phyloP scores from a whole-genome alignment of 148 eudicot species.

The Spergularia bocconei region DNA sequence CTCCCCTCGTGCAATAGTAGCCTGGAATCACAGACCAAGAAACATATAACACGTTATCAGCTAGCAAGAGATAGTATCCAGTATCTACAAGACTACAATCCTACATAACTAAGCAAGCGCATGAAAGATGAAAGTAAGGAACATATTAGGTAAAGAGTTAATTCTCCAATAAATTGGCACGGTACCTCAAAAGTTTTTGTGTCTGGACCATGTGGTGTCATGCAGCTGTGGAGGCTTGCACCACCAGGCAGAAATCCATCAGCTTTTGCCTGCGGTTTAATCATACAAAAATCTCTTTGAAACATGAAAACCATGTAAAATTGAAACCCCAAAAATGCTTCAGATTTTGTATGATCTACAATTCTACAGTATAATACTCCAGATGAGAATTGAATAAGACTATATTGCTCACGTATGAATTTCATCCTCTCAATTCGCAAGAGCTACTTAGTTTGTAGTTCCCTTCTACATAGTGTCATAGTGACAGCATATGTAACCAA shows the following conservation, averaged over 20 bases:
- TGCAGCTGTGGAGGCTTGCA: conserved; percentile 94
- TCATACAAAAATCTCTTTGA: not conserved
- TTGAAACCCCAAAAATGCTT: not conserved
- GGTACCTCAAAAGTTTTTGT: conserved; percentile 91
- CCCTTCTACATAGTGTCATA: no score
- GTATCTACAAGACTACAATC: no score
- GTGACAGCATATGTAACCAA: no score
- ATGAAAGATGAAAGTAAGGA: no score
- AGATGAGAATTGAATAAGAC: not conserved
- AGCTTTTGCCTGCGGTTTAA: conserved; percentile 70
- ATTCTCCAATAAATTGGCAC: not conserved
- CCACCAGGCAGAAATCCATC: conserved; percentile 99
- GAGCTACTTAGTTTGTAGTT: no score
- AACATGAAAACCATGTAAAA: not conserved
- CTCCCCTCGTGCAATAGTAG: conserved; percentile 63
- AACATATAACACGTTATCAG: not conserved
- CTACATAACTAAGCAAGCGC: no score
- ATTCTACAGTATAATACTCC: not conserved
- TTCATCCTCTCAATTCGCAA: no score
- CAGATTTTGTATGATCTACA: no score
- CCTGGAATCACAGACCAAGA: conserved; percentile 34
- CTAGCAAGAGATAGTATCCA: not conserved
- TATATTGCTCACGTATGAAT: no score
- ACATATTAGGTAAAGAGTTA: no score
- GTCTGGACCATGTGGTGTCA: conserved; percentile 99